phyloP scores from a whole-genome alignment of 2,329 filamentous ascomycete genomes.

The Aspergillus jensenii region DNA sequence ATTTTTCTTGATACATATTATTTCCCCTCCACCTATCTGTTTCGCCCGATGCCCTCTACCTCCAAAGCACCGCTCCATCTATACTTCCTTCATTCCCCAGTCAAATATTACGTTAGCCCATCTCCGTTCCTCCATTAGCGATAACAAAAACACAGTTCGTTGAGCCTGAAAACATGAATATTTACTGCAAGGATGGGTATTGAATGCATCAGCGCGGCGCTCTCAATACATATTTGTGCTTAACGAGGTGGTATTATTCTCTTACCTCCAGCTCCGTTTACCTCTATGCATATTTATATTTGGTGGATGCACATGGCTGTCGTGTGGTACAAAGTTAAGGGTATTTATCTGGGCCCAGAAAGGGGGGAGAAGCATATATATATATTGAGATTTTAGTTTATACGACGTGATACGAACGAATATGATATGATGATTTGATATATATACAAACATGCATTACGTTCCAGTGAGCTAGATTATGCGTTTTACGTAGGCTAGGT shows the following conservation, averaged over 20 bases:
- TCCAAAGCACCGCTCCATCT: not conserved
- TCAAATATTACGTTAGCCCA: not conserved
- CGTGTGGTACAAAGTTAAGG: too few relatives aligned
- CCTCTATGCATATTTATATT: too few relatives aligned
- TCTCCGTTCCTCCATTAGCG: not conserved
- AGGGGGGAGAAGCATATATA: not conserved
- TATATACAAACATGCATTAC: not conserved
- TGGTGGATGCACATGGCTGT: too few relatives aligned
- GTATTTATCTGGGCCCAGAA: too few relatives aligned
- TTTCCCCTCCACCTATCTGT: not conserved
- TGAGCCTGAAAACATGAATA: not conserved
- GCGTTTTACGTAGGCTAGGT: not conserved
- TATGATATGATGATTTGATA: not conserved
- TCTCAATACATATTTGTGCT: not conserved
- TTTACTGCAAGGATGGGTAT: not conserved
- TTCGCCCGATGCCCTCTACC: not conserved
- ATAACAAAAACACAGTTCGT: not conserved
- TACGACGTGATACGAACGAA: not conserved
- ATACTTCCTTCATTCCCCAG: not conserved
- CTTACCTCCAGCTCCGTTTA: too few relatives aligned
- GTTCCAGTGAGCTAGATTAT: not conserved
- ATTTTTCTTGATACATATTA: slow-evolving; percentile 6
- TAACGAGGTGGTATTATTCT: too few relatives aligned
- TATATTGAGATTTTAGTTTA: not conserved
- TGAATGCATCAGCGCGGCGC: not conserved